These are phyloP conservation scores for Fusarium sp. DNA, from an alignment of 2,329 filamentous ascomycete genomes.

Conservation along the genomic window DNA sequence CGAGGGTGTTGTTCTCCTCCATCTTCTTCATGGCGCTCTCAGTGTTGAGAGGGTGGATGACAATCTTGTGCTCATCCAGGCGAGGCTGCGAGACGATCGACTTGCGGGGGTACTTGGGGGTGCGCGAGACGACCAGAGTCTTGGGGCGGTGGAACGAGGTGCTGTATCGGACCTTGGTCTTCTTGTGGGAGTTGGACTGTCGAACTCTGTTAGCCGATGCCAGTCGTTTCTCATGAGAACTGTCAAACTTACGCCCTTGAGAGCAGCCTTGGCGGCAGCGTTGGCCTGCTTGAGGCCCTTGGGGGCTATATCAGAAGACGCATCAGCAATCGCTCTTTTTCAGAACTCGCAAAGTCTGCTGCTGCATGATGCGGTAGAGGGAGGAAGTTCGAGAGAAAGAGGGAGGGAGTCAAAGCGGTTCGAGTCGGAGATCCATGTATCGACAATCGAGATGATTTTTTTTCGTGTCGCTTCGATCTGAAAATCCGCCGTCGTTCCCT, in stretches of 20 bases:
- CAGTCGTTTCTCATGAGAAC: neutral
- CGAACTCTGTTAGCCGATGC: constrained; percentile 15
- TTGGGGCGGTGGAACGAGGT: constrained; percentile 99
- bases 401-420: constrained; percentile 17
- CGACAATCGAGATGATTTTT: constrained; percentile 24
- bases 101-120: constrained; percentile 97
- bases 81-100: constrained; percentile 90
- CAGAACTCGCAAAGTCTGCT: constrained; percentile 85
- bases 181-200: constrained; percentile 79
- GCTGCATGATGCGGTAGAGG: constrained; percentile 72
- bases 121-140: constrained; percentile 91
- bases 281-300: constrained; percentile 89
- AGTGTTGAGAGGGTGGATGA: constrained; percentile 98
- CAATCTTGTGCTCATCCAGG: constrained; percentile 97
- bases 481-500: constrained; percentile 17
- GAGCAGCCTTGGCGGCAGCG: constrained; percentile 94
- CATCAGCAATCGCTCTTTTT: constrained; percentile 82
- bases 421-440: constrained; percentile 32
- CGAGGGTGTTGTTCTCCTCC: constrained; percentile 99
- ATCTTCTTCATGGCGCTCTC: constrained; percentile 99
- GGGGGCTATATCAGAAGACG: constrained; percentile 68
- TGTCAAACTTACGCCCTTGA: constrained; percentile 86
- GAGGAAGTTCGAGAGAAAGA: constrained; percentile 33
- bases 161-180: constrained; percentile 91
- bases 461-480: constrained; percentile 35